Evolutionary conservation across 345 rosid genomes (phyloP), one percentile per base, ranked within the genome.

Genomic region (Toxicodendron radicans): DNA sequence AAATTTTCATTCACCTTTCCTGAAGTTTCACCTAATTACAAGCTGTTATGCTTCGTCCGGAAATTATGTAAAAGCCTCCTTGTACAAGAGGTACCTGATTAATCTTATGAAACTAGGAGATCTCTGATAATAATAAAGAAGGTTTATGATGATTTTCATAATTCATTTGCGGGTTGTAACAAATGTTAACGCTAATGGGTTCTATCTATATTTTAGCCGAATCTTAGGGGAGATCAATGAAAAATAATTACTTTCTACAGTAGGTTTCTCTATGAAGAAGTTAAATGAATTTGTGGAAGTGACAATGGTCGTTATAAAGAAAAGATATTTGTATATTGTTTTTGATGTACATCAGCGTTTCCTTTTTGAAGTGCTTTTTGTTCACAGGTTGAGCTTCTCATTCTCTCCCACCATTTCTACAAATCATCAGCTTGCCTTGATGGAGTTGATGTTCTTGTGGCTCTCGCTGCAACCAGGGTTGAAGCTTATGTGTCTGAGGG

Each of bases 351-450:
- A 12, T 17, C 41, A 35, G 11, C 59, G 43, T 65, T 64, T 69
- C 0, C n/a, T 66, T 38, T 68, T 56, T 16, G 46, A 70, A 64
- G 52, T 45, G 74, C n/a, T 64, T 64, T 71, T 57, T 70, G 32
- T 75, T 68, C 45, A 33, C 94, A 95, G 99, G 98, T 95, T 66
- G 99, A 95, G 84, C 93, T 95, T 70, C 98, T 93, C 76, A 95
- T 95, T 82, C 85, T 95, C 64, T 93, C 97, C 20, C 98, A 95
- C 85, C 97, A 95, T 85, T 93, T 90, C 86, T 95, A 93, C 89
- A 90, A 91, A 83, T 95, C 97, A 65, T 95, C 99, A 60, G 92
- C 95, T 10, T 95, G 99, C 93, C 93, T 93, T 61, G 99, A 95
- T 82, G 99, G 97, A 76, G 99, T 95, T 73, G 99, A 95, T 87